Evolutionary conservation across 2,329 filamentous ascomycete genomes (phyloP).

Genomic region (Pseudogymnoascus sp.): DNA sequence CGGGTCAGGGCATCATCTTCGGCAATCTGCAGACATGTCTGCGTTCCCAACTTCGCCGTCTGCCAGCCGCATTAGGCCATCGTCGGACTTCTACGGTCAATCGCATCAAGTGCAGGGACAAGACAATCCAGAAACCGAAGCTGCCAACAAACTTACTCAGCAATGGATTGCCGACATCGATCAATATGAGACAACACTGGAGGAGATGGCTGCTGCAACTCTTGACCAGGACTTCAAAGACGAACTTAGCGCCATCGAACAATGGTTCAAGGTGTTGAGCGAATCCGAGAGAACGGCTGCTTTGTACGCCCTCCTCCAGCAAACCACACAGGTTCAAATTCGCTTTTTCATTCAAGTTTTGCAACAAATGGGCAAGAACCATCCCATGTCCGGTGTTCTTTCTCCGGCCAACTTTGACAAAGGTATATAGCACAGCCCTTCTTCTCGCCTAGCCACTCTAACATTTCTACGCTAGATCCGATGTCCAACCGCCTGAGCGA

Average conservation of each 20-base stretch:
- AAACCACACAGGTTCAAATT: slow-evolving; percentile 98
- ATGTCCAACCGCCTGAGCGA: slow-evolving; percentile 95
- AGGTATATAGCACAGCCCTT: slow-evolving; percentile 46
- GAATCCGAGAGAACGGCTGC: slow-evolving; percentile 95
- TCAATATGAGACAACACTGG: slow-evolving; percentile 95
- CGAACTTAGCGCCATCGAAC: slow-evolving; percentile 95
- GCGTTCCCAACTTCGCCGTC: slow-evolving; percentile 62
- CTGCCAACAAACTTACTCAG: slow-evolving; percentile 86
- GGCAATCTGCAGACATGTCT: slow-evolving; percentile 93
- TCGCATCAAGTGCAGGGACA: slow-evolving; percentile 60
- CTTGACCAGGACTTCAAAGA: slow-evolving; percentile 99
- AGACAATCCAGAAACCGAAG: slow-evolving; percentile 63
- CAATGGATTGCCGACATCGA: slow-evolving; percentile 99
- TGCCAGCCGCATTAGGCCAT: slow-evolving; percentile 77
- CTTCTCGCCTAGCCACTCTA: slow-evolving; percentile 5
- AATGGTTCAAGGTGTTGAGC: slow-evolving; percentile 97
- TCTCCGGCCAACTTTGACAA: slow-evolving; percentile 97
- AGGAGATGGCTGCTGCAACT: slow-evolving; percentile 98
- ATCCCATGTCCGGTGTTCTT: slow-evolving; percentile 91
- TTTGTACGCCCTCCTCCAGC: slow-evolving; percentile 88
- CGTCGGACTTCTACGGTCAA: slow-evolving; percentile 89
- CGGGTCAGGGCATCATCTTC: slow-evolving; percentile 74
- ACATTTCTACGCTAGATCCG: slow-evolving; percentile 55
- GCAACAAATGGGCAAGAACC: slow-evolving; percentile 97
- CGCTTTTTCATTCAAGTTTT: slow-evolving; percentile 98